phyloP scores from a whole-genome alignment of 148 eudicot species.

The Salicornia ramosissima region DNA sequence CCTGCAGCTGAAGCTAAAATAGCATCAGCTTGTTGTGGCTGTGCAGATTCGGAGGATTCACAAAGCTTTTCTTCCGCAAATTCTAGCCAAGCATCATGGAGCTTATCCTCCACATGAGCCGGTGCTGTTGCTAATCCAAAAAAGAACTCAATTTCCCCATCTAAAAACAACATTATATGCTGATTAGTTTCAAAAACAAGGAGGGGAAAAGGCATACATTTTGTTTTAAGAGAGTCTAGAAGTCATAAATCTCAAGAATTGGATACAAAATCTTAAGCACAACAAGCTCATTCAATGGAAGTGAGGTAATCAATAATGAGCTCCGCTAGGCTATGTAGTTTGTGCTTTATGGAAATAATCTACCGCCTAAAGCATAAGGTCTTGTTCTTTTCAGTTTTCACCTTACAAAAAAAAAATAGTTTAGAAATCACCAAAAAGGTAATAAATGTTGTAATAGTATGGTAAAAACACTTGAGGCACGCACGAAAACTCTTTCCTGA shows the following conservation, averaged over 20 bases:
- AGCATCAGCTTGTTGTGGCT: slow-evolving; percentile 51
- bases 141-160: slow-evolving; percentile 69
- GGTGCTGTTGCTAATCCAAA: slow-evolving; percentile 99
- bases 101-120: slow-evolving; percentile 94
- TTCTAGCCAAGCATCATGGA: slow-evolving; percentile 94
- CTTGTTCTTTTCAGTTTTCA: no score
- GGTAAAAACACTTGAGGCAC: no score
- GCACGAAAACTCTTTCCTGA: no score
- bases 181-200: slow-evolving; percentile 8
- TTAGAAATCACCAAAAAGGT: no score
- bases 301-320: neutral
- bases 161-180: slow-evolving; percentile 22
- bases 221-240: neutral
- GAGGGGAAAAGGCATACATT: neutral
- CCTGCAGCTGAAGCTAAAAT: slow-evolving; percentile 60
- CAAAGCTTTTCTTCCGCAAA: slow-evolving; percentile 70
- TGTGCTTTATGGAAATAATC: neutral
- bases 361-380: neutral
- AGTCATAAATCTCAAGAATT: neutral
- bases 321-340: neutral
- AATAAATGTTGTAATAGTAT: no score
- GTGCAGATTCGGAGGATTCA: slow-evolving; percentile 37
- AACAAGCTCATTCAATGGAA: neutral
- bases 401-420: no score
- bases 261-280: neutral